Percentiles rank a stretch among this genome's conserved stretches.
phyloP scores from a whole-genome alignment of 345 rosid species.

The Trapa incisa region DNA sequence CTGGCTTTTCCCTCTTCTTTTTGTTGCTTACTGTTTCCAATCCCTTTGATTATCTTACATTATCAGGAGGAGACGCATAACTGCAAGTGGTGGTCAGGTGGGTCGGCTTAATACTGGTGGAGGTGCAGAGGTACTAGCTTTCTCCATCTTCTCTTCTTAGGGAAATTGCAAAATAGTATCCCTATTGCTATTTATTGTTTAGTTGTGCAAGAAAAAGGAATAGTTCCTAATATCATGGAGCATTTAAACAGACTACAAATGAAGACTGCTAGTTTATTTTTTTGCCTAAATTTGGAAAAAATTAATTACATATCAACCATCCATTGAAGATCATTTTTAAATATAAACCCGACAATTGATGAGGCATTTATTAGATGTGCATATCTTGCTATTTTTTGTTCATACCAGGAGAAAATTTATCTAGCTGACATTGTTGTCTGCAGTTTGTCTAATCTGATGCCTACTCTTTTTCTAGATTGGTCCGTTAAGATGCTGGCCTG shows the following conservation, averaged over 20 bases:
- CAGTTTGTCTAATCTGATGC: not conserved
- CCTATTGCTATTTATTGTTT: not conserved
- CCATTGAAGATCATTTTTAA: too few relatives aligned
- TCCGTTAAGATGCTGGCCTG: conserved; percentile 99
- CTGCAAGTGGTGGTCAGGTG: conserved; percentile 98
- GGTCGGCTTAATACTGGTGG: conserved; percentile 96
- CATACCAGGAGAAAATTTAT: not conserved
- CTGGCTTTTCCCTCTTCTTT: not conserved
- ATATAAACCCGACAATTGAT: too few relatives aligned
- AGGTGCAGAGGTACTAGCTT: conserved; percentile 75
- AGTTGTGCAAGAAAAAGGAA: not conserved
- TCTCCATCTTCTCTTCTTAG: not conserved
- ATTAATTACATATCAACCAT: too few relatives aligned
- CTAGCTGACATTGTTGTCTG: not conserved
- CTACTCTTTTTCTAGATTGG: conserved; percentile 49
- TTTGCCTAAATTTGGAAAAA: too few relatives aligned
- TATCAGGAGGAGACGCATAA: conserved; percentile 83
- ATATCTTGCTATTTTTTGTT: too few relatives aligned
- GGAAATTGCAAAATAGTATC: not conserved
- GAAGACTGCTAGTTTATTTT: too few relatives aligned
- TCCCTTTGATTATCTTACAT: not conserved
- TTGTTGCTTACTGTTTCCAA: not conserved
- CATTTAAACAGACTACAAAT: not conserved
- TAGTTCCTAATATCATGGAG: not conserved
- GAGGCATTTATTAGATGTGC: too few relatives aligned